Evolutionary conservation across 2,329 filamentous ascomycete genomes (phyloP), one percentile per base, ranked within the genome.

Genomic region (Aspergillus pseudotamarii): DNA sequence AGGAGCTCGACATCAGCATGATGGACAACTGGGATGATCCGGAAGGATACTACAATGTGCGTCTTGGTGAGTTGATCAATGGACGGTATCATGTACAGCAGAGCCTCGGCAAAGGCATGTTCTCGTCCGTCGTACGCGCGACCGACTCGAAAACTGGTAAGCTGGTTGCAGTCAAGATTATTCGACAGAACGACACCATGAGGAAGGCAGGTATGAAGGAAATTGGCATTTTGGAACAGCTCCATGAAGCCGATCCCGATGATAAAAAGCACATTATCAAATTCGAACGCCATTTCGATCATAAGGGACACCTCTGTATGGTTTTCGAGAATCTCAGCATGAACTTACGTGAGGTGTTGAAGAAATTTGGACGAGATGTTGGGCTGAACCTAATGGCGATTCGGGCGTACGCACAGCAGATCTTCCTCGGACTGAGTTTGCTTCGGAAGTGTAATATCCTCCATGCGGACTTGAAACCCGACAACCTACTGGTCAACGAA

Each of bases 41-140:
- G 58, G 93, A 99, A 73, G 95, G 94, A 6, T 98, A 98, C 76
- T 99, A 98, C 83, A 96, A 95, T 78, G 89, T 97, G 62, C 93
- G 96, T 62, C 88, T 93, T 46, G 94, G 94, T 73, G 95, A 99
- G 81, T 82, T 98, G 58, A 85, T 99, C 66, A 91, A 96, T 70
- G 89, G 89, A 34, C 91, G 93, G 38, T 98, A 98, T 77, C 92
- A 95, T 75, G 88, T 99, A 36, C 91, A 94, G 76, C 88, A 94
- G 63, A 90, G 90, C 58, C 85, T 99, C 26, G 95, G 95, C 67
- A 93, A 92, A 78, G 95, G 95, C 71, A 97, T 97, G 86, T 99
- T 97, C 76, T 96, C 95, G 0, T 93, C 93, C 10, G 95, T 99
- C n/a, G 93, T 95, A 59, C 89, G 93, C 67, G 95, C 95, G 26